Evolutionary conservation across 106 monocot genomes (phyloP).

Genomic region (Dendrobium huoshanense): DNA sequence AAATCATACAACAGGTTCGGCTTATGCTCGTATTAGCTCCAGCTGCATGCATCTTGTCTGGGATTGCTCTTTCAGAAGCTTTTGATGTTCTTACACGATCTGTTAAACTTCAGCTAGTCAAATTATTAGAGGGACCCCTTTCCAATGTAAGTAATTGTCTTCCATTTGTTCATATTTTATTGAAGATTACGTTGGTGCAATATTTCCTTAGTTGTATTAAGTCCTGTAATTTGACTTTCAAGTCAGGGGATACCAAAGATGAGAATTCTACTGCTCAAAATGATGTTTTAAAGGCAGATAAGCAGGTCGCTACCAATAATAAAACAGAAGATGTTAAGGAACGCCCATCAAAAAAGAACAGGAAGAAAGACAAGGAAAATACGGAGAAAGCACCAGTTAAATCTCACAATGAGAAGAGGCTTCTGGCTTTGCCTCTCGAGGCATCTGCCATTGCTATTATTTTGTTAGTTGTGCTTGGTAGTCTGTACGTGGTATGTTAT

Average conservation of each 20-base stretch:
- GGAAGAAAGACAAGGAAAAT: conserved; percentile 66
- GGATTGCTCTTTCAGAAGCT: conserved; percentile 91
- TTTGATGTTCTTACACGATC: conserved; percentile 82
- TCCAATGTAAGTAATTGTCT: conserved; percentile 38
- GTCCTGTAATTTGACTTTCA: conserved; percentile 28
- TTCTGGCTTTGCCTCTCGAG: conserved; percentile 71
- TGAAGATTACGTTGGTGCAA: conserved; percentile 5
- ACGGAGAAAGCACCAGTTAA: conserved; percentile 35
- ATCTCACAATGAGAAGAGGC: conserved; percentile 44
- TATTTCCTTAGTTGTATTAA: conserved; percentile 10
- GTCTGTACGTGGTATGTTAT: conserved; percentile 89
- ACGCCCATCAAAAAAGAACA: conserved; percentile 58
- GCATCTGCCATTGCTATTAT: conserved; percentile 69
- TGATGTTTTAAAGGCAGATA: conserved; percentile 33
- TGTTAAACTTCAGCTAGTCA: conserved; percentile 64
- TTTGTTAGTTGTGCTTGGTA: conserved; percentile 55
- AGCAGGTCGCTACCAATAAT: conserved; percentile 19
- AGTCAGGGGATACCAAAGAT: conserved; percentile 60
- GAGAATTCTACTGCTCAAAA: conserved; percentile 35
- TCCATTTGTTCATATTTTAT: conserved; percentile 1
- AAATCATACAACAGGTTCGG: conserved; percentile 56
- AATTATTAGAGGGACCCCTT: conserved; percentile 27
- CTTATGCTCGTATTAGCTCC: conserved; percentile 99
- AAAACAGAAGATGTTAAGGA: conserved; percentile 71
- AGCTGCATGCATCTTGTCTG: conserved; percentile 95